These are phyloP conservation scores for Cinnamomum micranthum DNA, from an alignment of 164 flowering plant genomes.

Conservation along the genomic window DNA sequence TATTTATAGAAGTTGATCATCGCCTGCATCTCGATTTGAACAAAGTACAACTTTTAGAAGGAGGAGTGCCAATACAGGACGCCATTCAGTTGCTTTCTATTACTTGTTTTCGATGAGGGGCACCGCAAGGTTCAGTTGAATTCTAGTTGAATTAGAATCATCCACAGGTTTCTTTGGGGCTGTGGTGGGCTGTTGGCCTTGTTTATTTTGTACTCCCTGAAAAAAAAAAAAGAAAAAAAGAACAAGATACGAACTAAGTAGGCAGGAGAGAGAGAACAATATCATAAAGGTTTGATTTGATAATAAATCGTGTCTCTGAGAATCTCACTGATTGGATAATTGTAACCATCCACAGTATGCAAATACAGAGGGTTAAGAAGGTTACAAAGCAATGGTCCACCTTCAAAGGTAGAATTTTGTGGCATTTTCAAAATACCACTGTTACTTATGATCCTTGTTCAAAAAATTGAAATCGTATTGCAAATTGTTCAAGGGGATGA, in stretches of 20 bases:
- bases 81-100: background rate
- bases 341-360: background rate
- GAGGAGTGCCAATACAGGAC: too few relatives aligned
- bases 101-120: constrained; percentile 29
- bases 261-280: background rate
- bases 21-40: background rate
- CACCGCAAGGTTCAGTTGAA: constrained; percentile 21
- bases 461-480: too few relatives aligned
- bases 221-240: background rate
- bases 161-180: constrained; percentile 33
- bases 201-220: constrained; percentile 58
- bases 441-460: too few relatives aligned
- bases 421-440: background rate
- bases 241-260: background rate
- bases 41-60: background rate
- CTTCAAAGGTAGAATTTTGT: background rate
- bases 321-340: background rate
- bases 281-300: background rate
- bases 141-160: constrained; percentile 20
- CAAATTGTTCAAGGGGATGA: too few relatives aligned
- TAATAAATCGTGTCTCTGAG: background rate
- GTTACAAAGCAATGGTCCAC: background rate
- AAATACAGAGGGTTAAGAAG: background rate
- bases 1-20: too few relatives aligned
- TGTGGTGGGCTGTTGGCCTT: constrained; percentile 23